These are phyloP conservation scores for Penicillium sp. DNA, from an alignment of 2,329 filamentous ascomycete genomes.

Conservation along the genomic window DNA sequence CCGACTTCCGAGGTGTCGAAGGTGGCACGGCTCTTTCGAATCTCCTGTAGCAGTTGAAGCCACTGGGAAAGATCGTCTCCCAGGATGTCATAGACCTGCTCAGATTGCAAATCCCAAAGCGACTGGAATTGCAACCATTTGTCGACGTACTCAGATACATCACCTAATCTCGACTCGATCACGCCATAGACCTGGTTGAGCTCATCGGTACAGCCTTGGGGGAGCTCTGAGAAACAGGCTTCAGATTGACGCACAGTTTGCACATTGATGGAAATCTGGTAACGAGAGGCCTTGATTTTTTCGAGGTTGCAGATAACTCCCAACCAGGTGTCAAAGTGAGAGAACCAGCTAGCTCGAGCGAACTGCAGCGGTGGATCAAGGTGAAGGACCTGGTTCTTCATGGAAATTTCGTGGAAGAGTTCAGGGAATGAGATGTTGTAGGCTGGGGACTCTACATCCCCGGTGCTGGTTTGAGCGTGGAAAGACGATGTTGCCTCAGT, in stretches of 20 bases:
- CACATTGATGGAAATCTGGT: slow-evolving; percentile 75
- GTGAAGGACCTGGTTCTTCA: slow-evolving; percentile 97
- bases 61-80: slow-evolving; percentile 89
- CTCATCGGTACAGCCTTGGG: slow-evolving; percentile 75
- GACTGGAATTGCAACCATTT: slow-evolving; percentile 99
- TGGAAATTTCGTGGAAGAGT: slow-evolving; percentile 87
- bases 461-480: slow-evolving; percentile 17
- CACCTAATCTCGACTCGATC: slow-evolving; percentile 76
- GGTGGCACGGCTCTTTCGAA: slow-evolving; percentile 88
- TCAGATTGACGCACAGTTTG: slow-evolving; percentile 40
- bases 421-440: slow-evolving; percentile 44
- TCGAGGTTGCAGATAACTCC: slow-evolving; percentile 87
- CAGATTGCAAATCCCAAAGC: slow-evolving; percentile 93
- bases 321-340: slow-evolving; percentile 89
- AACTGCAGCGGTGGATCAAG: slow-evolving; percentile 90
- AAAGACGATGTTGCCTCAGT: slow-evolving; percentile 26
- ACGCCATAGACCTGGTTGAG: slow-evolving; percentile 77
- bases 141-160: slow-evolving; percentile 83
- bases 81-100: slow-evolving; percentile 88
- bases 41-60: slow-evolving; percentile 95
- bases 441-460: slow-evolving; percentile 29
- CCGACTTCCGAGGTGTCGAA: slow-evolving; percentile 97
- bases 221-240: slow-evolving; percentile 76
- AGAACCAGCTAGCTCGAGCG: slow-evolving; percentile 88
- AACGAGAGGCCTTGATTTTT: slow-evolving; percentile 91